Percentiles rank a stretch among this genome's conserved stretches.
Evolutionary conservation across 176 grass and related monocot species (phyloP).

Genomic region (Rhipidocladum racemiflorum): DNA sequence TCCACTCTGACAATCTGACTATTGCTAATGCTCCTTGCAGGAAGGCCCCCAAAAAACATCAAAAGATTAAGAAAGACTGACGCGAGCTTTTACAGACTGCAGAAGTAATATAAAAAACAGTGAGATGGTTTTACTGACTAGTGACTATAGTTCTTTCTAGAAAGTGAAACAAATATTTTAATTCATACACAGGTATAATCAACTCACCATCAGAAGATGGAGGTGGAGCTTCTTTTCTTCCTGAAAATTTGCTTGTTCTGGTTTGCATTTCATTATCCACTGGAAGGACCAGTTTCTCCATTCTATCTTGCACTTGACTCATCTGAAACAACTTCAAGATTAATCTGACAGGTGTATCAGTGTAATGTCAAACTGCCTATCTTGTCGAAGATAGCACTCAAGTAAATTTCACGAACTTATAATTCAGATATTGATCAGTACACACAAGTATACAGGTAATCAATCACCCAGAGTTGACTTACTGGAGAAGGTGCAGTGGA

Average conservation of each 20-base stretch:
- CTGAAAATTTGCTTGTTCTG: slow-evolving; percentile 35
- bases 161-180: slow-evolving; percentile 1
- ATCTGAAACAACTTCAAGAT: slow-evolving; percentile 48
- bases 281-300: slow-evolving; percentile 22
- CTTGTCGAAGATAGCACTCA: neutral
- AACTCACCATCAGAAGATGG: slow-evolving; percentile 40
- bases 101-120: neutral
- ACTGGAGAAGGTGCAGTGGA: slow-evolving; percentile 29
- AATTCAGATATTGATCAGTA: slow-evolving; percentile 8
- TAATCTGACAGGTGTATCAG: neutral
- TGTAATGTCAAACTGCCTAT: neutral
- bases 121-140: neutral
- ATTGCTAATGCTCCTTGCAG: slow-evolving; percentile 3
- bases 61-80: neutral
- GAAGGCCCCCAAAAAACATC: slow-evolving; percentile 1
- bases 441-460: slow-evolving; percentile 12
- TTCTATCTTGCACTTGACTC: slow-evolving; percentile 38
- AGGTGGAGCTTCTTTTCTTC: slow-evolving; percentile 41
- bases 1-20: neutral
- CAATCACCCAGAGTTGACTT: slow-evolving; percentile 30
- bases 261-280: slow-evolving; percentile 28
- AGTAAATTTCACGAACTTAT: neutral
- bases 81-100: neutral
- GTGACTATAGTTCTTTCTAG: neutral
- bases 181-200: slow-evolving; percentile 19